Base-by-base conservation (phyloP, 305 asterid genomes). In the Rubia tinctorum region DNA sequence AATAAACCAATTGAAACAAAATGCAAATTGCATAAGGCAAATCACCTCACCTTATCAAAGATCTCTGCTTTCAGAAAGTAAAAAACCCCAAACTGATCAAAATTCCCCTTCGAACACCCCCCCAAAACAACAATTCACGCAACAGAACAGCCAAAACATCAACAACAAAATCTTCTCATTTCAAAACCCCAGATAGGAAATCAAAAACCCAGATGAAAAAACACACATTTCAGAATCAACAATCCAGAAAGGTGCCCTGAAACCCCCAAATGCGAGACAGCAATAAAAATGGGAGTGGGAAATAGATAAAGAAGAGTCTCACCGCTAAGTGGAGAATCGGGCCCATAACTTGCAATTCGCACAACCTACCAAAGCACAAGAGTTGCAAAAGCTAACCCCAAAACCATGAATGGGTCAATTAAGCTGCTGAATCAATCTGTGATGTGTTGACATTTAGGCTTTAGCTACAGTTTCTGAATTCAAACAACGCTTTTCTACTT, bases 281-380 rank as follows among this genome's bases (percentile, higher is more conserved):
- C 81, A 75, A 58, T 74, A 66, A 66, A 71, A 65, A 72, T 70
- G 27, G 62, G 67, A 39, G 45, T 58, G 44, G 61, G 61, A 59
- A 68, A 69, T n/a, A 45, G 78, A 69, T 49, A 56, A 62, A 76
- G 75, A 71, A 55, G 25, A 2, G 60, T 66, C 73, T 72, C 69
- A 77, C 75, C 75, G 37, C 13, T 61, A 25, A 73, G 84, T 80
- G 84, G 84, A 69, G 49, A 73, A 68, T 64, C 65, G 84, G 84
- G 84, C 81, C 84, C 84, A 76, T 80, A 74, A 40, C 10, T 63
- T 59, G 75, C 67, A 80, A 76, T 18, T 43, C 75, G 79, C 84
- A 73, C 84, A 76, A 73, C 71, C 61, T 73, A 73, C 81, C 84
- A 80, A 65, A 73, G 84, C 84, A 76, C 67, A 76, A 76, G 80